Evolutionary conservation across 129 eudicot genomes (phyloP).

Genomic region (Artemisia tridentata): DNA sequence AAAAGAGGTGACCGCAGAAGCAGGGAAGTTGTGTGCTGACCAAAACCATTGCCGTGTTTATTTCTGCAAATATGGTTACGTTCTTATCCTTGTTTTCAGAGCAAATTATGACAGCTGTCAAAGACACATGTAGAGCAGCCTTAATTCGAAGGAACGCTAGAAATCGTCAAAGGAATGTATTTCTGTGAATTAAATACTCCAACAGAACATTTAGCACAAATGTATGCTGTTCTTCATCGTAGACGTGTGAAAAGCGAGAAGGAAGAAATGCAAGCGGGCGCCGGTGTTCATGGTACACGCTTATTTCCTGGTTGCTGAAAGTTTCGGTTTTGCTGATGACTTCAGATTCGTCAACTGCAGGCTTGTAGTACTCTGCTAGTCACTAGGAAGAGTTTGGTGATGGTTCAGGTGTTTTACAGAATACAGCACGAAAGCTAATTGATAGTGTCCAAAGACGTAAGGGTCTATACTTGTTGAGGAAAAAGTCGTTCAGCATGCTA

Average conservation of each 20-base stretch:
- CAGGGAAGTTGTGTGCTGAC: no score
- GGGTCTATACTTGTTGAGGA: conserved; percentile 89
- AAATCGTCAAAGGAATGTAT: conserved; percentile 76
- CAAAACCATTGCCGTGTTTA: no score
- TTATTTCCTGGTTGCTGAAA: conserved; percentile 88
- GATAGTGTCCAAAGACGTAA: conserved; percentile 85
- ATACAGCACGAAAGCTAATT: conserved; percentile 76
- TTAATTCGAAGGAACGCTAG: conserved; percentile 77
- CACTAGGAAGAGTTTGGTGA: conserved; percentile 99
- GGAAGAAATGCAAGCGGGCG: conserved; percentile 98
- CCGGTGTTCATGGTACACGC: conserved; percentile 91
- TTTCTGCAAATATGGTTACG: no score
- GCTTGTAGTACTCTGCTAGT: conserved; percentile 93
- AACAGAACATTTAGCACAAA: conserved; percentile 64
- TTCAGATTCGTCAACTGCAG: conserved; percentile 81
- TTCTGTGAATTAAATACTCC: conserved; percentile 93
- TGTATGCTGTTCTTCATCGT: conserved; percentile 76
- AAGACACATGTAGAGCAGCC: conserved; percentile 87
- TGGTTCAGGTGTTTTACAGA: conserved; percentile 75
- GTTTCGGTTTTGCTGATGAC: conserved; percentile 93
- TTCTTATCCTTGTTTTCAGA: conserved; percentile 48
- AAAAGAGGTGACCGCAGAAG: no score
- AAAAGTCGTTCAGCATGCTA: conserved; percentile 90
- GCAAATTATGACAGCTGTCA: conserved; percentile 91
- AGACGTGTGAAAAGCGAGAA: conserved; percentile 78